Conservation (phyloP, 306 rosid species). For the Cucumis cinereus region DNA sequence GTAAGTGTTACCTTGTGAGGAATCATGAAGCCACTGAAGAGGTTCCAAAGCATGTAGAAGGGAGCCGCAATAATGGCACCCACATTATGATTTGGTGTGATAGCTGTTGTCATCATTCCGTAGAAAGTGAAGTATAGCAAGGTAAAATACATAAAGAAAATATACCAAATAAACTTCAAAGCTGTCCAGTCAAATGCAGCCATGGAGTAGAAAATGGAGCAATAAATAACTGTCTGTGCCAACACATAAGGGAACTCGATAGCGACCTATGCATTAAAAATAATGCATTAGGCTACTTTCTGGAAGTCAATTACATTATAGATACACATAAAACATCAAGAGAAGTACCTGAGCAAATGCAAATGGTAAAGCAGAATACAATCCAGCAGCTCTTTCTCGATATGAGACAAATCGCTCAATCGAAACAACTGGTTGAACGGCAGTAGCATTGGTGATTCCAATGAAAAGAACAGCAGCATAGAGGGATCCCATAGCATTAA, state of each 20-base stretch:
- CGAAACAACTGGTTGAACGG: slow-evolving; percentile 94
- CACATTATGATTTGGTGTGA: slow-evolving; percentile 95
- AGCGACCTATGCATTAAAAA: slow-evolving; percentile 43
- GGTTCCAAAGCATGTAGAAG: slow-evolving; percentile 97
- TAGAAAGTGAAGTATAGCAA: slow-evolving; percentile 96
- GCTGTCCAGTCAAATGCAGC: slow-evolving; percentile 72
- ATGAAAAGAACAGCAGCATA: slow-evolving; percentile 76
- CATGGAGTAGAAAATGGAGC: slow-evolving; percentile 80
- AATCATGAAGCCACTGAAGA: slow-evolving; percentile 98
- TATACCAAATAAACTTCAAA: slow-evolving; percentile 74
- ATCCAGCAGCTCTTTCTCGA: slow-evolving; percentile 92
- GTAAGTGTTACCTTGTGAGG: slow-evolving; percentile 70
- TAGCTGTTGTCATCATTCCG: slow-evolving; percentile 98
- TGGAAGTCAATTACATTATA: neutral
- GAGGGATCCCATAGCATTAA: slow-evolving; percentile 96
- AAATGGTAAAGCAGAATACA: slow-evolving; percentile 88
- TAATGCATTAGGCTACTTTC: slow-evolving; percentile 13
- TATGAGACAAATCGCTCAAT: slow-evolving; percentile 90
- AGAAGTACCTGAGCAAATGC: slow-evolving; percentile 87
- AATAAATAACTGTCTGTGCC: slow-evolving; percentile 63
- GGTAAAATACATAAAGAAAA: slow-evolving; percentile 85
- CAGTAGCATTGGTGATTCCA: slow-evolving; percentile 86
- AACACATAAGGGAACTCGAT: slow-evolving; percentile 70
- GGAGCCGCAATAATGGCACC: slow-evolving; percentile 92
- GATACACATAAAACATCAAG: neutral